Evolutionary conservation across 306 rosid genomes (phyloP), one percentile per base, ranked within the genome.

Genomic region (Pachyrhizus erosus): DNA sequence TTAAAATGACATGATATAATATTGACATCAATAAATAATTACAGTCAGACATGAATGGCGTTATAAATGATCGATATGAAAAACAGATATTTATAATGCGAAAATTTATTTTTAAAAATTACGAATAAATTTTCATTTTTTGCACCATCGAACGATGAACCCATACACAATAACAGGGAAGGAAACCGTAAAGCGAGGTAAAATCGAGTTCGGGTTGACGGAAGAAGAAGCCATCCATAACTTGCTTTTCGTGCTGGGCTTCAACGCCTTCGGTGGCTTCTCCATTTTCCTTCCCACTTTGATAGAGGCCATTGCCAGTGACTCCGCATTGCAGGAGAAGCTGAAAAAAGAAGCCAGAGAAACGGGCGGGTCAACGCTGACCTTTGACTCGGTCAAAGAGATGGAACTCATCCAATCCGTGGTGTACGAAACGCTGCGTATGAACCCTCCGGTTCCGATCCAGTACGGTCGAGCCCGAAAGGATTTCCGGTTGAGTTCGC

Each of bases 181-280:
- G 78, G 97, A 96, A 9, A 90, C 90, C 46, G n/a, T 92, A 9
- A 27, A 55, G 37, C 77, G 89, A 61, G 98, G 92, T 0, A 46
- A 82, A 64, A 78, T 34, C 0, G 97, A 88, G 79, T 96, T 93
- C 8, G 97, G 98, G 21, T 71, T 96, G 84, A 89, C 54, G 21
- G 31, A 85, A 79, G 91, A 91, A 1, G 94, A 92, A 29, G 76
- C 87, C 5, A 91, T 96, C 48, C 94, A 96, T 89, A 93, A 96
- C 87, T 78, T 96, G 51, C 84, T 96, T 5, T 96, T 96, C 81
- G 29, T 89, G 13, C 51, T 96, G 40, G 99, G 99, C 23, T 96
- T 96, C 94, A 93, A 96, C 34, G 89, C 97, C 5, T 96, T 79
- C 49, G 99, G 99, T 3, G 98, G 99, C 8, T 96, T 96, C 75